phyloP scores from a whole-genome alignment of 176 grass and related monocot genomes.

The Oryza punctata region DNA sequence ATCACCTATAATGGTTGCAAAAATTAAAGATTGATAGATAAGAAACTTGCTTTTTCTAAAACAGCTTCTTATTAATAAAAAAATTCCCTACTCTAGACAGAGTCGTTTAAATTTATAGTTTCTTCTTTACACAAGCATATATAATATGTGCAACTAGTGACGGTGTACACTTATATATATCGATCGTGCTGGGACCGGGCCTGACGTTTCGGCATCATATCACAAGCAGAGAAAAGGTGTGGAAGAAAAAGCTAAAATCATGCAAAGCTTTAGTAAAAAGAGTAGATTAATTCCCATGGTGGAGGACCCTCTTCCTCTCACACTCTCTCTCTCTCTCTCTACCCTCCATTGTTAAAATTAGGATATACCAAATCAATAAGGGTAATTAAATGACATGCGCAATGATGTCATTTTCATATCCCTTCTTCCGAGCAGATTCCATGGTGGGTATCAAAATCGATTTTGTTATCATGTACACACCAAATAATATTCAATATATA shows the following conservation, averaged over 20 bases:
- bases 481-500: background rate
- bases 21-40: too few relatives aligned
- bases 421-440: conserved; percentile 24
- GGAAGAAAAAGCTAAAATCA: conserved; percentile 3
- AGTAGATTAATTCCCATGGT: background rate
- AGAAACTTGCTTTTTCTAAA: too few relatives aligned
- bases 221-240: background rate
- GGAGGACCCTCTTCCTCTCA: conserved; percentile 4
- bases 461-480: background rate
- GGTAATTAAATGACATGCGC: conserved; percentile 35
- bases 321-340: background rate
- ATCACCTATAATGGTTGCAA: too few relatives aligned
- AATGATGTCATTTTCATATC: conserved; percentile 46
- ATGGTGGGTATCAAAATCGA: background rate
- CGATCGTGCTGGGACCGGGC: conserved; percentile 5
- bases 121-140: background rate
- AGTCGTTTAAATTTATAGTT: background rate
- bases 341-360: background rate
- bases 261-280: conserved; percentile 22
- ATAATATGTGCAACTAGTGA: background rate
- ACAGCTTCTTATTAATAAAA: too few relatives aligned
- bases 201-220: conserved; percentile 42
- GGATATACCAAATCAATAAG: background rate
- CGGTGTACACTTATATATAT: background rate
- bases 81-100: too few relatives aligned